phyloP scores from a whole-genome alignment of 2,329 filamentous ascomycete species.

The Colletotrichum abscissum region DNA sequence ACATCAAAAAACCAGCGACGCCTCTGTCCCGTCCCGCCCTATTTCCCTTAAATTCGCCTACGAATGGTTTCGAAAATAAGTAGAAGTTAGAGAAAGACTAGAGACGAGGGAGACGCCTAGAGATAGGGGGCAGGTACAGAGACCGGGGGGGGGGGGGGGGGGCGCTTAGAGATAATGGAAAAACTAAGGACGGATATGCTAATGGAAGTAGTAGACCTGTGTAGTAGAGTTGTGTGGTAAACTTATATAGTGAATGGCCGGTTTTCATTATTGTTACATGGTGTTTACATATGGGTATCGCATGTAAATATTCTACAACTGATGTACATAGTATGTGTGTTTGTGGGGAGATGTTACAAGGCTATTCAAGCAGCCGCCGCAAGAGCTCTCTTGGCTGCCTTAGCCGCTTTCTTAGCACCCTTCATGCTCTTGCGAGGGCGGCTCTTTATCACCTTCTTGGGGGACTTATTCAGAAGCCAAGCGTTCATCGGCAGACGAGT shows the following conservation, averaged over 20 bases:
- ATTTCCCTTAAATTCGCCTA: no score
- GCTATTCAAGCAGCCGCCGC: background rate
- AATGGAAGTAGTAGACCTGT: background rate
- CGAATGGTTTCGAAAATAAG: no score
- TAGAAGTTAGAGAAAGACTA: no score
- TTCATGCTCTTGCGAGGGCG: conserved; percentile 79
- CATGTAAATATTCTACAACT: background rate
- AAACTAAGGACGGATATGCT: no score
- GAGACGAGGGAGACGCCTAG: no score
- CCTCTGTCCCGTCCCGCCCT: background rate
- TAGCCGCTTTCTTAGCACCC: conserved; percentile 65
- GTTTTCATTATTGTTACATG: background rate
- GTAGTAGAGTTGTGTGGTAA: background rate
- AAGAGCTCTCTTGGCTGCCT: conserved; percentile 46
- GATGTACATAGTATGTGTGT: background rate
- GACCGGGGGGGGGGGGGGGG: no score
- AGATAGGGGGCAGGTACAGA: no score
- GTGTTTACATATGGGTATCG: background rate
- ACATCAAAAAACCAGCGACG: background rate
- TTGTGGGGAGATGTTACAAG: background rate
- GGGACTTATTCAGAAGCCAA: conserved; percentile 71
- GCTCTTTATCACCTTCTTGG: conserved; percentile 58
- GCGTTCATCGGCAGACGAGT: conserved; percentile 76
- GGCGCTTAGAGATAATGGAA: no score
- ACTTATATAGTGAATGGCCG: background rate